phyloP scores from a whole-genome alignment of 805 yeast species.

The Lachancea waltii region DNA sequence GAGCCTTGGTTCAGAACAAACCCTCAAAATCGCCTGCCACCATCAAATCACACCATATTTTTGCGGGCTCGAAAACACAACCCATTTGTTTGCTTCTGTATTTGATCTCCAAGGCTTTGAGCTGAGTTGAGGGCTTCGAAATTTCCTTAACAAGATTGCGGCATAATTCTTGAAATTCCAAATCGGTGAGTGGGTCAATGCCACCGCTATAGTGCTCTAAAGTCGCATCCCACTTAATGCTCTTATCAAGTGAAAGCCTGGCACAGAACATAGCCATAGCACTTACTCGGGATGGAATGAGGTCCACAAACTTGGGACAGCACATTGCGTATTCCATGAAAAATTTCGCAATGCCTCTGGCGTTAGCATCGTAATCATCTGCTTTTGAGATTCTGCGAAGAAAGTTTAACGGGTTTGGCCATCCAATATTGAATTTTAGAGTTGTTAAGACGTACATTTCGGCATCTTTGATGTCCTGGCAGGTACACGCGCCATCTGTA shows the following conservation, averaged over 20 bases:
- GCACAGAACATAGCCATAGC: slow-evolving; percentile 86
- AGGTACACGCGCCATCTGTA: slow-evolving; percentile 79
- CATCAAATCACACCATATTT: slow-evolving; percentile 14
- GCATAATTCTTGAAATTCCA: slow-evolving; percentile 20
- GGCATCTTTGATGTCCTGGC: slow-evolving; percentile 74
- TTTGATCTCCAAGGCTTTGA: slow-evolving; percentile 24
- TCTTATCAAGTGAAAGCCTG: slow-evolving; percentile 53
- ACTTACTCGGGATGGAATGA: slow-evolving; percentile 71
- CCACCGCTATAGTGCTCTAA: slow-evolving; percentile 26
- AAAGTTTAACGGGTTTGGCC: slow-evolving; percentile 88
- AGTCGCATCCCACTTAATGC: slow-evolving; percentile 26
- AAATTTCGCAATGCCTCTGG: slow-evolving; percentile 81
- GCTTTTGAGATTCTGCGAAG: slow-evolving; percentile 84
- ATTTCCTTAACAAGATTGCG: slow-evolving; percentile 25
- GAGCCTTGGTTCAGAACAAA: slow-evolving; percentile 1
- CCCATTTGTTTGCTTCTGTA: slow-evolving; percentile 13
- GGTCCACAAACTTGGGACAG: slow-evolving; percentile 67
- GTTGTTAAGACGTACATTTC: slow-evolving; percentile 72
- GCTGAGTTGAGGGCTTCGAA: slow-evolving; percentile 24
- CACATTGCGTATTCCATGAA: slow-evolving; percentile 70
- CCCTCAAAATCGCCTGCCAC: slow-evolving; percentile 4
- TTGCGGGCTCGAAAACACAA: slow-evolving; percentile 8
- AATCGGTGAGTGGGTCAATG: slow-evolving; percentile 20
- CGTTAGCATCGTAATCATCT: slow-evolving; percentile 78
- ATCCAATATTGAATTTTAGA: slow-evolving; percentile 66